Conservation (phyloP, 192 early-diverging fungal genomes). For the Gonapodya sp. region DNA sequence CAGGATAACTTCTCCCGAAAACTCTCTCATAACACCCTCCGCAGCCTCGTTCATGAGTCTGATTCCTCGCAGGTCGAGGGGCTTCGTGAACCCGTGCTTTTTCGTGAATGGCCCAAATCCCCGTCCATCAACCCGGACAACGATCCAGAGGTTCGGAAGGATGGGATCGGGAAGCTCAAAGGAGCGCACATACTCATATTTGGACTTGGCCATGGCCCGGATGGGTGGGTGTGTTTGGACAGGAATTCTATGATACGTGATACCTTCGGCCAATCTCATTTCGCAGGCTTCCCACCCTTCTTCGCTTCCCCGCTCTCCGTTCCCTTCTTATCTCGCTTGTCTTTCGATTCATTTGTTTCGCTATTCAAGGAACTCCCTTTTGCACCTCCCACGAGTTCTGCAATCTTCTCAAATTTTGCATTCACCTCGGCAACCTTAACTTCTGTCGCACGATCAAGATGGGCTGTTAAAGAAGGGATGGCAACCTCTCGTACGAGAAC, state of each 20-base stretch:
- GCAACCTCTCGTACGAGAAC: neutral
- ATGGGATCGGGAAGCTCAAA: slow-evolving; percentile 74
- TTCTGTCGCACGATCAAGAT: neutral
- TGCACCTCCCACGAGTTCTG: neutral
- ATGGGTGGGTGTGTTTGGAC: neutral
- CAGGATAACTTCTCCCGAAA: slow-evolving; percentile 60
- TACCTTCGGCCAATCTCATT: neutral
- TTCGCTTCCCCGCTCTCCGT: neutral
- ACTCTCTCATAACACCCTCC: slow-evolving; percentile 65
- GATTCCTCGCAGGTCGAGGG: slow-evolving; percentile 67
- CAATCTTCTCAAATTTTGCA: neutral
- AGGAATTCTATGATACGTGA: neutral
- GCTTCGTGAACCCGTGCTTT: slow-evolving; percentile 64
- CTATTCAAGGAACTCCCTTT: neutral
- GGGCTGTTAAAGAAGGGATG: neutral
- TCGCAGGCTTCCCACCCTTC: neutral
- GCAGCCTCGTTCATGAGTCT: slow-evolving; percentile 76
- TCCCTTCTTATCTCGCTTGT: neutral
- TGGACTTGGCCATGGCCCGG: slow-evolving; percentile 77
- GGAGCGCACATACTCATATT: slow-evolving; percentile 81
- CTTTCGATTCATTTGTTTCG: neutral
- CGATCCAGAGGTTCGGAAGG: slow-evolving; percentile 78
- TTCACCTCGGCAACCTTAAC: neutral
- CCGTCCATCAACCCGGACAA: slow-evolving; percentile 88
- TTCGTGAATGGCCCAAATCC: slow-evolving; percentile 82